These are phyloP conservation scores for Didymella keratinophila DNA, from an alignment of 2,329 filamentous ascomycete species.

Conservation along the genomic window DNA sequence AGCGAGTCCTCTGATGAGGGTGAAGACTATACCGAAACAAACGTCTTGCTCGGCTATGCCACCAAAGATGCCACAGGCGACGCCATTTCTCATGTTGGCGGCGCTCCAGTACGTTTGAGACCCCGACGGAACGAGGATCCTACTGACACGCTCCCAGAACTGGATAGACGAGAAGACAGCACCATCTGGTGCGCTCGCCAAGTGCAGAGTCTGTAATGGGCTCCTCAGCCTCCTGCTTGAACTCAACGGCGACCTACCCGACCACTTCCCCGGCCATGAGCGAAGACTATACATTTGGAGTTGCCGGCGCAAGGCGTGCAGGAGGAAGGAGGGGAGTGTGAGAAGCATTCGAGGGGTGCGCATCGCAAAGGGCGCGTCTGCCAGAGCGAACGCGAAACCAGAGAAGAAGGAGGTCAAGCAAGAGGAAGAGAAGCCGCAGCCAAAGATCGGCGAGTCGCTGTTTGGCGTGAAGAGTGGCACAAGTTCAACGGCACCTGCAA, in stretches of 20 bases:
- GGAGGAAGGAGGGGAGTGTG: conserved; percentile 82
- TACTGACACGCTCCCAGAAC: conserved; percentile 57
- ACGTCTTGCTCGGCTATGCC: conserved; percentile 89
- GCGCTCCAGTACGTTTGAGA: conserved; percentile 74
- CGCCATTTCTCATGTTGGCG: conserved; percentile 85
- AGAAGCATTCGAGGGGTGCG: conserved; percentile 75
- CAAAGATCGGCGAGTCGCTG: conserved; percentile 69
- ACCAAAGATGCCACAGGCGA: conserved; percentile 82
- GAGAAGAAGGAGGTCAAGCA: conserved; percentile 33
- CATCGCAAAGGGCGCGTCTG: conserved; percentile 53
- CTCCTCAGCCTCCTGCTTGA: conserved; percentile 87
- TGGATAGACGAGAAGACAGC: conserved; percentile 79
- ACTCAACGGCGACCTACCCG: conserved; percentile 87
- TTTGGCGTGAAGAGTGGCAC: conserved; percentile 68
- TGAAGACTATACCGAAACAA: conserved; percentile 77
- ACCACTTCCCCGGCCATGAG: conserved; percentile 85
- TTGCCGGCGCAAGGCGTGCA: conserved; percentile 79
- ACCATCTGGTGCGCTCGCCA: conserved; percentile 78
- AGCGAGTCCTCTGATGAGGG: conserved; percentile 80
- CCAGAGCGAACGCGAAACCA: conserved; percentile 27
- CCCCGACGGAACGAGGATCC: not conserved
- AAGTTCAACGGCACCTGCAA: conserved; percentile 29
- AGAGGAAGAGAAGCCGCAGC: conserved; percentile 50
- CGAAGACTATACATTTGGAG: conserved; percentile 86
- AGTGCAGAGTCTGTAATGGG: conserved; percentile 86